Conservation (phyloP, 352 stramenopile genomes). For the Phytophthora quininea region DNA sequence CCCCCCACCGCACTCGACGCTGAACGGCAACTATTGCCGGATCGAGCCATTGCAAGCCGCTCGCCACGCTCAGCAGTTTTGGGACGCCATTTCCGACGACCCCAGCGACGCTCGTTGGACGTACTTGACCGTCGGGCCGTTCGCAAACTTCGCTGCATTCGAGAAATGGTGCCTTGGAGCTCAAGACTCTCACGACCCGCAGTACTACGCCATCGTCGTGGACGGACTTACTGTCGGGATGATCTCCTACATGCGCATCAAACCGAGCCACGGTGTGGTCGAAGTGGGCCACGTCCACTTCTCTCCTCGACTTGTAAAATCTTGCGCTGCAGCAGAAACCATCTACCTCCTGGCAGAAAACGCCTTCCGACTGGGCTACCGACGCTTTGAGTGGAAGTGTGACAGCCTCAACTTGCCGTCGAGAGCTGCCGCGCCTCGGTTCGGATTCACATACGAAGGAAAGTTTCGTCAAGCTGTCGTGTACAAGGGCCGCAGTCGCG, state of each 20-base stretch:
- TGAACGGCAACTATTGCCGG: slow-evolving; percentile 21
- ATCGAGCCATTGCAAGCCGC: slow-evolving; percentile 16
- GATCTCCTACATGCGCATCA: slow-evolving; percentile 23
- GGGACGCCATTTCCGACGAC: slow-evolving; percentile 19
- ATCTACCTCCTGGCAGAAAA: slow-evolving; percentile 25
- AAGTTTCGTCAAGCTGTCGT: slow-evolving; percentile 9
- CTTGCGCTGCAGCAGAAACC: slow-evolving; percentile 11
- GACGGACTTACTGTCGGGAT: slow-evolving; percentile 16
- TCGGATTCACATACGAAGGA: slow-evolving; percentile 6
- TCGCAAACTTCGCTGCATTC: slow-evolving; percentile 16
- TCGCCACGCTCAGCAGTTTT: slow-evolving; percentile 19
- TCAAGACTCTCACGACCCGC: slow-evolving; percentile 4
- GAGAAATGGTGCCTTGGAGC: slow-evolving; percentile 11
- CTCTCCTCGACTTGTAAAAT: slow-evolving; percentile 8
- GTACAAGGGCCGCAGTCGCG: slow-evolving; percentile 1
- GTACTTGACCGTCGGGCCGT: slow-evolving; percentile 27
- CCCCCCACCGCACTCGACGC: slow-evolving; percentile 13
- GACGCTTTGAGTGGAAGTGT: slow-evolving; percentile 7
- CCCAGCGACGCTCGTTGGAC: slow-evolving; percentile 18
- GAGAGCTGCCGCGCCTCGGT: neutral
- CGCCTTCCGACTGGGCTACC: neutral
- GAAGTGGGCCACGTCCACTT: slow-evolving; percentile 17
- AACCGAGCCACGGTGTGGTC: slow-evolving; percentile 15
- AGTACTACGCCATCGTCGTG: slow-evolving; percentile 23
- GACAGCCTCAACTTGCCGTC: slow-evolving; percentile 6